Evolutionary conservation across 179 eudicot genomes (phyloP).

Genomic region (Silene vulgaris): DNA sequence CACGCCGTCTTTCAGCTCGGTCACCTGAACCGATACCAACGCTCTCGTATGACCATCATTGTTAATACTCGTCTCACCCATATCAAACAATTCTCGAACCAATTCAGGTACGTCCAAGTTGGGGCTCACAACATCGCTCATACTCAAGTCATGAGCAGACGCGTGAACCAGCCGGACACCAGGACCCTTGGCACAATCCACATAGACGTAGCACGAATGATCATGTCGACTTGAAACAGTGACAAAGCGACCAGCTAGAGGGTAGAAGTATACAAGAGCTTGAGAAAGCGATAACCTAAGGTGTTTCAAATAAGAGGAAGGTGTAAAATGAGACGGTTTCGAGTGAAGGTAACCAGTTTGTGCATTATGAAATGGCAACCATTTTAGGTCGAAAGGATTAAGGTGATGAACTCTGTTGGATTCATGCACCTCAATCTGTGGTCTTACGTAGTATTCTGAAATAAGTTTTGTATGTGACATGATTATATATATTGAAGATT

Average conservation of each 20-base stretch:
- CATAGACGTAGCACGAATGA: background rate
- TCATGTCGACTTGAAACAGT: background rate
- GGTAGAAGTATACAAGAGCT: slow-evolving; percentile 17
- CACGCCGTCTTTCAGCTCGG: slow-evolving; percentile 39
- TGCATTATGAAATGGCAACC: background rate
- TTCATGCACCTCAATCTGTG: slow-evolving; percentile 4
- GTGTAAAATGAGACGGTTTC: background rate
- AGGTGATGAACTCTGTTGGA: slow-evolving; percentile 5
- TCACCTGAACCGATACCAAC: slow-evolving; percentile 36
- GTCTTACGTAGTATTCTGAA: slow-evolving; percentile 15
- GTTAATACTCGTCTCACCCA: slow-evolving; percentile 9
- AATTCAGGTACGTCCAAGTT: background rate
- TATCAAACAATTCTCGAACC: slow-evolving; percentile 15
- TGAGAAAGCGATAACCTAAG: slow-evolving; percentile 16
- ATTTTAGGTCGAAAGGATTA: slow-evolving; percentile 1
- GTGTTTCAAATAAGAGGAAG: background rate
- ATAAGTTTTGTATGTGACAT: slow-evolving; percentile 3
- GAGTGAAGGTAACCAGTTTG: slow-evolving; percentile 9
- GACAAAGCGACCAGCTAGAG: slow-evolving; percentile 14
- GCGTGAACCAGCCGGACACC: slow-evolving; percentile 22
- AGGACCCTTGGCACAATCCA: slow-evolving; percentile 18
- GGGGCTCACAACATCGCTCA: background rate
- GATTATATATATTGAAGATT: background rate
- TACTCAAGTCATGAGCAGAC: slow-evolving; percentile 1
- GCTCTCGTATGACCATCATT: slow-evolving; percentile 11